Evolutionary conservation across 73 alveolate species (phyloP).

Genomic region (Paramecium bursaria): DNA sequence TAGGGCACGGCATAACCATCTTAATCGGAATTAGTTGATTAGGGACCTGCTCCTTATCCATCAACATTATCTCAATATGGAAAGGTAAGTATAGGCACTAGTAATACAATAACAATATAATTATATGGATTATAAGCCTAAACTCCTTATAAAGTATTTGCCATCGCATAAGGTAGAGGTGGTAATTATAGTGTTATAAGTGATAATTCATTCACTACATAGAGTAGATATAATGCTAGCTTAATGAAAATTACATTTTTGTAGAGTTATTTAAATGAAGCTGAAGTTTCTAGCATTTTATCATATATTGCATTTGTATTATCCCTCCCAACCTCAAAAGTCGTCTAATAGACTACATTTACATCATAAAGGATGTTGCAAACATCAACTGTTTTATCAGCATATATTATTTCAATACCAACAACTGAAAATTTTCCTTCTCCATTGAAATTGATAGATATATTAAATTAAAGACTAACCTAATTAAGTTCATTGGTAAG

Average conservation of each 20-base stretch:
- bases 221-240: slow-evolving; percentile 64
- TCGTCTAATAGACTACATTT: slow-evolving; percentile 7
- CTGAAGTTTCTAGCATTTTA: slow-evolving; percentile 24
- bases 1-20: slow-evolving; percentile 71
- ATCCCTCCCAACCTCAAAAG: slow-evolving; percentile 50
- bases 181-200: slow-evolving; percentile 44
- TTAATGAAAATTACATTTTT: slow-evolving; percentile 27
- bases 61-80: slow-evolving; percentile 72
- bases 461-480: background rate
- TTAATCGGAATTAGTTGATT: slow-evolving; percentile 30
- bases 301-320: slow-evolving; percentile 62
- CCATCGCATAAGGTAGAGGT: slow-evolving; percentile 63
- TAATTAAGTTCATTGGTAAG: background rate
- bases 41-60: slow-evolving; percentile 68
- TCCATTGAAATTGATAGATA: slow-evolving; percentile 43
- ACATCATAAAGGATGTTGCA: slow-evolving; percentile 57
- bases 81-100: slow-evolving; percentile 56
- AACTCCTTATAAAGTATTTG: slow-evolving; percentile 66
- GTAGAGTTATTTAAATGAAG: slow-evolving; percentile 65
- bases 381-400: slow-evolving; percentile 33
- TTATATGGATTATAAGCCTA: slow-evolving; percentile 55
- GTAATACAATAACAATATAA: slow-evolving; percentile 55
- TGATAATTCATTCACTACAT: slow-evolving; percentile 25
- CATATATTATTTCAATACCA: slow-evolving; percentile 64
- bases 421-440: slow-evolving; percentile 52